Base-by-base conservation (phyloP, 2,329 filamentous ascomycete genomes). In the Colletotrichum salicis region DNA sequence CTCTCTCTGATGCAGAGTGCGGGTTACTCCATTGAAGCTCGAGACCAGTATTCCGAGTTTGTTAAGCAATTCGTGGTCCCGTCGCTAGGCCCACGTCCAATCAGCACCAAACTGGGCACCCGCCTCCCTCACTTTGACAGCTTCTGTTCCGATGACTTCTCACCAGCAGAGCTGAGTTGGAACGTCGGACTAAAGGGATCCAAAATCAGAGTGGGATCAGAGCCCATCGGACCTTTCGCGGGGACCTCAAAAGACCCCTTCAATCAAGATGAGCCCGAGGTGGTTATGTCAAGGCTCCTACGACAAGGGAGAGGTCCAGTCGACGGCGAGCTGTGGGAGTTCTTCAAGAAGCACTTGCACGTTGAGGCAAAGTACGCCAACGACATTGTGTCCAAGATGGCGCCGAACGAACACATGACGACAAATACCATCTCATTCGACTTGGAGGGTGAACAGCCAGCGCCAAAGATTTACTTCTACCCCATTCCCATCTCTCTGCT, bases 101-200 rank as follows among this genome's bases (percentile, higher is more conserved):
- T 41, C 15, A 54, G 13, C 24, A 67, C 64, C 37, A 71, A 71
- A 45, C 41, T 54, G 0, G 68, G 68, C 24, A 33, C 15, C 19
- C 58, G 68, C 10, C 51, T 68, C 31, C 68, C 64, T 45, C 68
- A 59, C 45, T 71, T 71, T 52, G 68, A 71, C 54, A 71, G 68
- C 64, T 68, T 71, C 52, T 71, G 68, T 29, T 67, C 68, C 13
- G 82, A 84, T 59, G 78, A 83, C 61, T 71, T 79, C 56, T 79
- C 76, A 1, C 82, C 82, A 0, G 74, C 83, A 7, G 81, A 83
- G 72, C 67, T 83, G 2, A 83, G 81, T 72, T 83, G 82, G 82
- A 78, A 79, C 19, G 82, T 78, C 1, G 74, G 75, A 0, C 35
- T n/a, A 2, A 58, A 66, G 0, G 52, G 63, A 1, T 79, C 80